phyloP scores from a whole-genome alignment of 345 rosid genomes.

The Gossypium herbaceum region DNA sequence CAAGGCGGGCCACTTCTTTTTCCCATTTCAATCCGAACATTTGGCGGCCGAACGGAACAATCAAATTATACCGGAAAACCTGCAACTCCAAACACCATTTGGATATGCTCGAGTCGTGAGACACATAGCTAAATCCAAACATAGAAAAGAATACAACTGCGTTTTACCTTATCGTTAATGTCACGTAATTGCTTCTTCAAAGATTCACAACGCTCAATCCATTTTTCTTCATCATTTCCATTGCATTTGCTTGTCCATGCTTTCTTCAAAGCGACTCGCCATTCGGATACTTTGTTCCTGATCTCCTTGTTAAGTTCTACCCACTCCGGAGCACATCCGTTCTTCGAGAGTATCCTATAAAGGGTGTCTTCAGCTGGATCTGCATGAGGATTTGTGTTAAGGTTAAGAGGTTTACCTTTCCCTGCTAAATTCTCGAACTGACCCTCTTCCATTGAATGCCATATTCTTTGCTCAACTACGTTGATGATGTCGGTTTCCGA shows the following conservation, averaged over 20 bases:
- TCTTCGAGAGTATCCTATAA: conserved; percentile 75
- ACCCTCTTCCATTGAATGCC: conserved; percentile 98
- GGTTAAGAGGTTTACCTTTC: conserved; percentile 83
- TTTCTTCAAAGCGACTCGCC: conserved; percentile 67
- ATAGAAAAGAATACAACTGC: not conserved
- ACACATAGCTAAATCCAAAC: not conserved
- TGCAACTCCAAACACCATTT: conserved; percentile 20
- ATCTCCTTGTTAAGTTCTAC: conserved; percentile 89
- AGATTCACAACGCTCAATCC: conserved; percentile 44
- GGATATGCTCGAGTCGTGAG: not conserved
- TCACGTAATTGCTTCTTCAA: conserved; percentile 54
- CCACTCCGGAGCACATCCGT: conserved; percentile 90
- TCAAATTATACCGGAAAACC: conserved; percentile 82
- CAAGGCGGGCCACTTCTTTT: conserved; percentile 63
- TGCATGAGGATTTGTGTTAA: conserved; percentile 60
- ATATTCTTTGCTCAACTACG: conserved; percentile 88
- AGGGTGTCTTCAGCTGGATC: conserved; percentile 91
- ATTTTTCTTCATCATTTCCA: conserved; percentile 42
- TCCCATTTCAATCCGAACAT: conserved; percentile 89
- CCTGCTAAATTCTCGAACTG: conserved; percentile 90
- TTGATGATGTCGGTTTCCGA: conserved; percentile 83
- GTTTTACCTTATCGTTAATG: conserved; percentile 65
- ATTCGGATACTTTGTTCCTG: conserved; percentile 46
- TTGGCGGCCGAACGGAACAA: conserved; percentile 86
- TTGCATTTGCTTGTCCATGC: conserved; percentile 54